Evolutionary conservation across 768 basidiomycete species (phyloP), one percentile per base, ranked within the genome.

Genomic region (Leccinum fibrillosum): DNA sequence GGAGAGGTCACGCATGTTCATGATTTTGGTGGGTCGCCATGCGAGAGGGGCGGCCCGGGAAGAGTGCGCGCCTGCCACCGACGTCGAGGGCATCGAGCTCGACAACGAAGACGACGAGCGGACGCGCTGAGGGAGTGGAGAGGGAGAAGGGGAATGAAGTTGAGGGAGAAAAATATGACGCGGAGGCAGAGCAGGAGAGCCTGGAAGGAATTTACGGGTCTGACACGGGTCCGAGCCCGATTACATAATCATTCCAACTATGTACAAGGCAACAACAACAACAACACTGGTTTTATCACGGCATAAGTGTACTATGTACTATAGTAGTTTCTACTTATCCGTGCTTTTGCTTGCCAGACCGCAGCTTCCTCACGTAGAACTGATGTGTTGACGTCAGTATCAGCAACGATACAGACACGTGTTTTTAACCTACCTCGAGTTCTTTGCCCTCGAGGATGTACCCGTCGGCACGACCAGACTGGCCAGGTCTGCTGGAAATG

Each of bases 361-460:
- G 88, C 77, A 98, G 81, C 75, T 95, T 95, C 80, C 92, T 86
- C 70, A 94, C 77, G 82, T 96, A 97, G 80, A 98, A 97, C 92
- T 95, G 65, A 11, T 63, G 35, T 61, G 49, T 47, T 49, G 63
- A 66, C 70, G 64, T 69, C 60, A 72, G 65, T 51, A 26, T 53
- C 49, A 52, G 57, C 54, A 58, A 39, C 30, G 44, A 30, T 15
- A 4, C 21, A 32, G 13, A 12, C 11, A 25, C 34, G 11, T 34
- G 2, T 30, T 13, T 8, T 2, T 34, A 17, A 59, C 82, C 52
- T 63, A 96, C 94, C 84, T 98, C 95, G 56, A 98, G 87, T 76
- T 99, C 97, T 79, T 92, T 94, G 71, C 97, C 97, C 82, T 99
- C 97, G 54, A 99, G 86, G 62, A 99, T 80, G 78, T 98, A 98